phyloP scores from a whole-genome alignment of 2,329 filamentous ascomycete species.

The Stagonosporopsis cucurbitacearum region DNA sequence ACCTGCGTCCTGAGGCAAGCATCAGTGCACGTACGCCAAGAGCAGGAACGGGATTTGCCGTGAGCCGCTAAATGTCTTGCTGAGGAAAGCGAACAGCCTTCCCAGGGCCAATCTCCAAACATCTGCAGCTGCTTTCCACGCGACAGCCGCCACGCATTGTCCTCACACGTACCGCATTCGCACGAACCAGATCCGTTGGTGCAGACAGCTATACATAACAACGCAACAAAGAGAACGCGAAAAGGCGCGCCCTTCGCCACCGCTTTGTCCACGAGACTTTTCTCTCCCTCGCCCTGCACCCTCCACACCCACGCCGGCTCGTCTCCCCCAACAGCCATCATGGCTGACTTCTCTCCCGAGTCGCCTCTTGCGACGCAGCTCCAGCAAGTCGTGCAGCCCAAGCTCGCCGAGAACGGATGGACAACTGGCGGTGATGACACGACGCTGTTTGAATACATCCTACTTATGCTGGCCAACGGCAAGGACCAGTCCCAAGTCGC shows the following conservation, averaged over 20 bases:
- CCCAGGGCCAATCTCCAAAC: conserved; percentile 9
- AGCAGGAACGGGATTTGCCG: conserved; percentile 13
- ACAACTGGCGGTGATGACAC: conserved; percentile 79
- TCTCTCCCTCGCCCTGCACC: conserved; percentile 13
- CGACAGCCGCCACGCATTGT: conserved; percentile 5
- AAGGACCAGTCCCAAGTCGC: conserved; percentile 92
- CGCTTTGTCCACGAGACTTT: conserved; percentile 28
- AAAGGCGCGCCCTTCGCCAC: conserved; percentile 33
- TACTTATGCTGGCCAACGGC: conserved; percentile 95
- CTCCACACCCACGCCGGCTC: conserved; percentile 21
- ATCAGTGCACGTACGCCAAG: conserved; percentile 8
- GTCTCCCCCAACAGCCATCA: conserved; percentile 48
- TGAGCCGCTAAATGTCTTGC: conserved; percentile 4
- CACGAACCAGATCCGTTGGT: conserved; percentile 20
- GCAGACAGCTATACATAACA: conserved; percentile 11
- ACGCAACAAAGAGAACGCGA: conserved; percentile 22
- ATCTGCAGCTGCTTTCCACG: conserved; percentile 21
- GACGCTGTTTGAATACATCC: conserved; percentile 92
- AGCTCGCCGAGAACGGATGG: conserved; percentile 93
- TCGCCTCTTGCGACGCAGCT: conserved; percentile 87
- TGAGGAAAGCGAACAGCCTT: conserved; percentile 16
- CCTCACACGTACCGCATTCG: conserved; percentile 21
- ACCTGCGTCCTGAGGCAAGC: conserved; percentile 3
- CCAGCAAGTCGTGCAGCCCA: conserved; percentile 82
- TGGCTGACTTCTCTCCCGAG: conserved; percentile 78